Evolutionary conservation across 345 rosid genomes (phyloP), one percentile per base, ranked within the genome.

Genomic region (Dovyalis caffra): DNA sequence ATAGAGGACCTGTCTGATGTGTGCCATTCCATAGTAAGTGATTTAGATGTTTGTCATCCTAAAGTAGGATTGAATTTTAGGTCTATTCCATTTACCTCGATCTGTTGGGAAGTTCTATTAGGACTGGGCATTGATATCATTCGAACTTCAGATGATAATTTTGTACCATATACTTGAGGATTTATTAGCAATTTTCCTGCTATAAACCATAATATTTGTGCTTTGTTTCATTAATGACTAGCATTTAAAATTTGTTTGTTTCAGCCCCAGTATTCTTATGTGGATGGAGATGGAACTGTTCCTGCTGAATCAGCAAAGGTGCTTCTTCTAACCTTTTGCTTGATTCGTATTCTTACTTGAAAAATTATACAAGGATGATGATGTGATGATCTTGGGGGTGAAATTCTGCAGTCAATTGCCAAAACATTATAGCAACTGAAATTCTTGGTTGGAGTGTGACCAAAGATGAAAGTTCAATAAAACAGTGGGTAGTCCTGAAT

Each of bases 281-380:
- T 90, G 28, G 97, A 93, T 79, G 98, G 98, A 76, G 97, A 93
- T 84, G 98, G 97, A 78, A 93, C 98, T 4, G 98, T 93, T 69
- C 98, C 97, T 20, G 76, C 92, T 29, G 98, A 93, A 80, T 91
- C 98, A 71, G 97, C 95, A 8, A 83, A 77, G 85, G 98, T 93
- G 64, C 68, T 64, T 72, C 47, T 69, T 57, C 75, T 73, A 32
- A 66, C 75, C 38, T 70, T 70, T 38, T 43, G 11, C 65, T 66
- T 57, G 56, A 69, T 70, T 57, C 78, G 75, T 71, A 4, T 43
- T 14, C 15, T 4, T 3, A 43, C 49, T 43, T 14, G 4, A 43
- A 43, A 43, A 3, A 14, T 14, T 14, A 14, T 43, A 43, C 49
- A 43, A 14, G 15, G 49, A 43, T 43, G 38, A 9, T 35, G 47